A percentile compares a stretch with the other conserved stretches of the same genome.
Conservation (phyloP, 73 alveolate genomes). For the Paramecium sexaurelia region DNA sequence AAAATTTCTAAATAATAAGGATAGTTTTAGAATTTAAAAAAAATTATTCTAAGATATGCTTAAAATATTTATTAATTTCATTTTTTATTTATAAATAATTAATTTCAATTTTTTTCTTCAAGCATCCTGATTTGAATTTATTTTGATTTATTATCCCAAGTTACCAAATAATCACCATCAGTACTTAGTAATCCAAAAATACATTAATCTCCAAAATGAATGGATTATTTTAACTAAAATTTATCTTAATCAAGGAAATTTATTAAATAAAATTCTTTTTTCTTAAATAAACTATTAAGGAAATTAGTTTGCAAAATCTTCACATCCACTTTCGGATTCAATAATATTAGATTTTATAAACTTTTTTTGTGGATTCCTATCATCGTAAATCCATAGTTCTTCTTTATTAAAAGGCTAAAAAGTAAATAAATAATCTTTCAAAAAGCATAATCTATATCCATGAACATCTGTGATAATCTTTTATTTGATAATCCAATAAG, state of each 20-base stretch:
- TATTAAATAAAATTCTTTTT: background rate
- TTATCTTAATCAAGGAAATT: background rate
- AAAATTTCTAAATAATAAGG: too few species aligned
- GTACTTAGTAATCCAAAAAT: background rate
- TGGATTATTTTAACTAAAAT: background rate
- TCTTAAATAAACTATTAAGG: background rate
- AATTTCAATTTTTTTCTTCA: background rate
- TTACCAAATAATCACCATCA: background rate
- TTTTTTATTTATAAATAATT: too few species aligned
- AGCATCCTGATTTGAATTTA: background rate
- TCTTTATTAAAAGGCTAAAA: background rate
- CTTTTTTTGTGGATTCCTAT: background rate
- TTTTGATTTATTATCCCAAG: background rate
- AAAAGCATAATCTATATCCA: background rate
- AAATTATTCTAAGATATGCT: too few species aligned
- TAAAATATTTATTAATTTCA: too few species aligned
- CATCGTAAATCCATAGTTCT: background rate
- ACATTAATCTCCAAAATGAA: background rate
- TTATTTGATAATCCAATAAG: background rate
- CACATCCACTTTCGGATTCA: background rate
- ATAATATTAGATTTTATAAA: background rate
- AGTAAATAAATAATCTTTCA: background rate
- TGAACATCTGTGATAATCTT: background rate
- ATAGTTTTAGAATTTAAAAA: too few species aligned
- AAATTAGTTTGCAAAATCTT: background rate